These are phyloP conservation scores for Medicago arabica DNA, from an alignment of 306 rosid species.

Conservation along the genomic window DNA sequence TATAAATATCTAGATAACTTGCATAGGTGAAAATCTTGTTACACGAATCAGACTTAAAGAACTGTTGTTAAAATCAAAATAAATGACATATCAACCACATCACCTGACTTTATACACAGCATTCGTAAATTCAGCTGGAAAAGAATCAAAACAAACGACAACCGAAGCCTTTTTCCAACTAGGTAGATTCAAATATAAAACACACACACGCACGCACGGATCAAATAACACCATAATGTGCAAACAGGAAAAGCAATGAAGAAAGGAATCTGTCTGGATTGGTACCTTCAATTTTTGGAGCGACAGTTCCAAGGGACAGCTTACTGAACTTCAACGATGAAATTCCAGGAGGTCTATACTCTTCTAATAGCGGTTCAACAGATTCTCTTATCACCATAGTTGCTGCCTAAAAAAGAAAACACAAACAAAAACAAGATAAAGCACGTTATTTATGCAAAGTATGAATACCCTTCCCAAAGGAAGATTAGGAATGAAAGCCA, in stretches of 20 bases:
- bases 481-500: conserved; percentile 29
- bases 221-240: background rate
- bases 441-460: conserved; percentile 30
- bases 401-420: conserved; percentile 73
- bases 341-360: conserved; percentile 89
- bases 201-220: background rate
- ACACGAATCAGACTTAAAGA: conserved; percentile 11
- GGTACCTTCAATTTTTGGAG: conserved; percentile 95
- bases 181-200: background rate
- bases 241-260: conserved; percentile 1
- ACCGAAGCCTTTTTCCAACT: conserved; percentile 3
- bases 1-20: conserved; percentile 17
- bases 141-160: background rate
- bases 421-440: conserved; percentile 30
- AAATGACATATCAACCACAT: conserved; percentile 27
- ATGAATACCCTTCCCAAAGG: conserved; percentile 1
- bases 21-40: conserved; percentile 16
- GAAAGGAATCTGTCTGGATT: conserved; percentile 18
- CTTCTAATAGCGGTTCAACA: conserved; percentile 93
- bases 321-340: conserved; percentile 90
- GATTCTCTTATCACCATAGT: conserved; percentile 80
- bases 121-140: conserved; percentile 14
- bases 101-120: conserved; percentile 19
- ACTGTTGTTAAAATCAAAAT: conserved; percentile 16
- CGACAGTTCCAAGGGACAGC: conserved; percentile 85